These are phyloP conservation scores for Colletotrichum abscissum DNA, from an alignment of 2,329 filamentous ascomycete genomes.

Conservation along the genomic window DNA sequence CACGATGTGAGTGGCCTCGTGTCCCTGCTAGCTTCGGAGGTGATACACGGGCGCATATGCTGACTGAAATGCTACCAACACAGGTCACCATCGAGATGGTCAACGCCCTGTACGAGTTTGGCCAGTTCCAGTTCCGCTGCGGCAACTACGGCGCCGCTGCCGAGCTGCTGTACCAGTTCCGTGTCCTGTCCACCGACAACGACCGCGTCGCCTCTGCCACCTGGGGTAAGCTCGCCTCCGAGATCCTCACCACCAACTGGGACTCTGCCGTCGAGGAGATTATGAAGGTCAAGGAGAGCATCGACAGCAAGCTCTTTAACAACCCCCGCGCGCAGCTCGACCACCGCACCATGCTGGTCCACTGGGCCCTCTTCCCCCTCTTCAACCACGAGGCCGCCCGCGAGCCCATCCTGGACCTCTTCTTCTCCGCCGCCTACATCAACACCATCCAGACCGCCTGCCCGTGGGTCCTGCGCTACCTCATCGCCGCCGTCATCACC, in stretches of 20 bases:
- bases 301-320: constrained; percentile 95
- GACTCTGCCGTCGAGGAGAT: constrained; percentile 92
- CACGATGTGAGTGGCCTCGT: constrained; percentile 76
- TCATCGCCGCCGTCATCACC: constrained; percentile 94
- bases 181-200: constrained; percentile 97
- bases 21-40: neutral
- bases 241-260: constrained; percentile 96
- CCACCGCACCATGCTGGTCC: constrained; percentile 96
- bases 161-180: constrained; percentile 96
- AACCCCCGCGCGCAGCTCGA: constrained; percentile 95
- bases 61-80: neutral
- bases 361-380: constrained; percentile 98
- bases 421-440: constrained; percentile 98
- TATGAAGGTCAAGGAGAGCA: constrained; percentile 88
- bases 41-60: constrained; percentile 15
- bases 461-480: constrained; percentile 95
- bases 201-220: constrained; percentile 96
- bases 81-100: constrained; percentile 94
- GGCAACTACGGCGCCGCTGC: constrained; percentile 92
- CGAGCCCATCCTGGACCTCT: constrained; percentile 91
- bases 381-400: constrained; percentile 96
- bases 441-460: constrained; percentile 99
- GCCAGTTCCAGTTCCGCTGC: constrained; percentile 97
- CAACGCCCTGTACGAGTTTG: constrained; percentile 93
- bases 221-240: constrained; percentile 97